Base-by-base conservation (phyloP, 768 basidiomycete genomes). In the Termitomyces sp. region DNA sequence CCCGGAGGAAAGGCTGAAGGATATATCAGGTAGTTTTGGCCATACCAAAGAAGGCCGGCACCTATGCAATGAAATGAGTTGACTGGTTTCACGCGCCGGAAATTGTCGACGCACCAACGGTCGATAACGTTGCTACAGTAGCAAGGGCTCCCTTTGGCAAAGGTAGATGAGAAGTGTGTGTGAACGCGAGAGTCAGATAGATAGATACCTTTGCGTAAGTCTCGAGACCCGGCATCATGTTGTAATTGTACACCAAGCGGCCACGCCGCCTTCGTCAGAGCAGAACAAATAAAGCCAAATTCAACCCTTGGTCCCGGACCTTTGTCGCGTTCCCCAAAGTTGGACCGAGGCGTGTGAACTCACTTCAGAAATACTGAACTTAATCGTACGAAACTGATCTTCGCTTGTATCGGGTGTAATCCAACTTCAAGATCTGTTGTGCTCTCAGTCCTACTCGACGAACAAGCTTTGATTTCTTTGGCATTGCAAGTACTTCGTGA, bases 11-110 rank as follows among this genome's bases (percentile, higher is more conserved):
- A 87, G 8, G 87, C 86, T 18, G 92, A 87, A 0, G 94, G 94
- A 69, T 96, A 98, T 68, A 98, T 95, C 53, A 98, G 77, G 63
- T 82, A 88, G 68, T 87, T 88, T 69, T 98, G 94, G 29, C 90
- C 92, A 62, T 89, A 88, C 71, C 89, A 94, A 18, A 93, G 79
- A 36, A 94, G 77, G 10, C 88, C 86, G 51, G 81, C 81, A 58
- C 85, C 89, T 90, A 62, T 22, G 18, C 7, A 57, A 47, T 36
- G 24, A 20, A 48, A 60, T 51, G 37, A 49, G 20, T n/a, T 37
- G 39, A 41, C 36, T 28, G 24, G n/a, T 41, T 57, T 57, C 31
- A 39, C 34, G 8, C 34, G 13, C 36, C 20, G 10, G 41, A 51
- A 31, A 31, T 24, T 45, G 20, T 29, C 33, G 41, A 70, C 74